These are phyloP conservation scores for Hanseniaspora gamundiae DNA, from an alignment of 1,139 yeast genomes.

Conservation along the genomic window DNA sequence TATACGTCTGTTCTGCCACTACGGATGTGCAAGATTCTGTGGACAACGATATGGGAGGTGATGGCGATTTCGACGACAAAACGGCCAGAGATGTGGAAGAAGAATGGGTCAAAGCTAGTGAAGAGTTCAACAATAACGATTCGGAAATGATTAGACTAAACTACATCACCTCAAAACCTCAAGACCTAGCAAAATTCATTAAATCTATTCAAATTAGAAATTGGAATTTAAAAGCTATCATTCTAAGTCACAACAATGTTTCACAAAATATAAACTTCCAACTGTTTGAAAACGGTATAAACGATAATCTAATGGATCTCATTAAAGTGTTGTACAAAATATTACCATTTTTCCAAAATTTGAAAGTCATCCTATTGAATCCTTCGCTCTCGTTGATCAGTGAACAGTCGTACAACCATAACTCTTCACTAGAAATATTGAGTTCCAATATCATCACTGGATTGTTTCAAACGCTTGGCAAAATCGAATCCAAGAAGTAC, in stretches of 20 bases:
- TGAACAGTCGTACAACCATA: not conserved
- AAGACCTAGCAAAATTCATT: conserved; percentile 1
- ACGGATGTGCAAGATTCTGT: not conserved
- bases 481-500: not conserved
- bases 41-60: not conserved
- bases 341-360: conserved; percentile 3
- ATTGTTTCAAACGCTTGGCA: not conserved
- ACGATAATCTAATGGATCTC: conserved; percentile 7
- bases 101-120: conserved; percentile 6
- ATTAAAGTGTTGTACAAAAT: conserved; percentile 3
- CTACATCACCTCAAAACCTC: conserved; percentile 3
- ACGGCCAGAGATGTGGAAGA: conserved; percentile 6
- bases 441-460: not conserved
- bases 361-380: conserved; percentile 6
- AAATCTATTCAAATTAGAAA: conserved; percentile 1
- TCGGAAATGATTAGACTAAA: conserved; percentile 7
- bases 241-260: conserved; percentile 6
- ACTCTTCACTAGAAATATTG: not conserved
- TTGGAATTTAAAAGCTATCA: conserved; percentile 4
- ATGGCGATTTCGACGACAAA: not conserved
- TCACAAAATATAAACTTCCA: conserved; percentile 4
- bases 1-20: conserved; percentile 20
- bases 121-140: conserved; percentile 5
- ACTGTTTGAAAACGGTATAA: conserved; percentile 2
- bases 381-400: not conserved